These are phyloP conservation scores for Pyrus communis DNA, from an alignment of 306 rosid genomes.

Conservation along the genomic window DNA sequence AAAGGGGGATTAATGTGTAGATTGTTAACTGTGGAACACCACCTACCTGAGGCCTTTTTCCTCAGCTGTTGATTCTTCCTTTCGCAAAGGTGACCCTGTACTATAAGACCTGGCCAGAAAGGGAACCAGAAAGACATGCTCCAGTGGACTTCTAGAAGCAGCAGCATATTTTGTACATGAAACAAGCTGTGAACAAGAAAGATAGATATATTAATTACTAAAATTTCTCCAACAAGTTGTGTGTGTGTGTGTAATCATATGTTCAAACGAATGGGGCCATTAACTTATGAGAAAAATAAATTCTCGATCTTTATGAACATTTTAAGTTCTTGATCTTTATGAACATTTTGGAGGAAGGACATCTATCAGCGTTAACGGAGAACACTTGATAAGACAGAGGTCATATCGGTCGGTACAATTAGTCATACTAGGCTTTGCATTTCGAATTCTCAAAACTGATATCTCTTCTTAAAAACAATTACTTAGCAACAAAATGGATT, in stretches of 20 bases:
- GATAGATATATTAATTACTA: neutral
- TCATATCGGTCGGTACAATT: neutral
- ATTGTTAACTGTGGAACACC: constrained; percentile 2
- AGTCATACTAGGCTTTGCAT: neutral
- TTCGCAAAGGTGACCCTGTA: constrained; percentile 46
- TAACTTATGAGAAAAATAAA: neutral
- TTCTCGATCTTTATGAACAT: neutral
- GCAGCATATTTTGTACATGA: constrained; percentile 42
- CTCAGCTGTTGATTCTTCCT: constrained; percentile 32
- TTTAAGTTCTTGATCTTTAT: neutral
- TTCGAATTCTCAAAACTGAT: neutral
- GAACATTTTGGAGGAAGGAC: neutral
- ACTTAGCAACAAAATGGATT: neutral
- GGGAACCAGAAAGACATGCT: constrained; percentile 34
- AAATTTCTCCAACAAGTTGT: neutral
- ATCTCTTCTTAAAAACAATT: neutral
- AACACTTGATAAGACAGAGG: neutral
- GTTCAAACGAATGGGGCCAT: neutral
- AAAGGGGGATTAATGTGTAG: neutral
- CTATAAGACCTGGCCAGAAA: constrained; percentile 37
- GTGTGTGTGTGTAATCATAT: neutral
- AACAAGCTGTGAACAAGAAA: constrained; percentile 38
- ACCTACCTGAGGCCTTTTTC: constrained; percentile 43
- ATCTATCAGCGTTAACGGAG: neutral
- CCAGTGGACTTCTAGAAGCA: constrained; percentile 32